Base-by-base conservation (phyloP, 768 basidiomycete genomes). In the Lentinus brumalis region DNA sequence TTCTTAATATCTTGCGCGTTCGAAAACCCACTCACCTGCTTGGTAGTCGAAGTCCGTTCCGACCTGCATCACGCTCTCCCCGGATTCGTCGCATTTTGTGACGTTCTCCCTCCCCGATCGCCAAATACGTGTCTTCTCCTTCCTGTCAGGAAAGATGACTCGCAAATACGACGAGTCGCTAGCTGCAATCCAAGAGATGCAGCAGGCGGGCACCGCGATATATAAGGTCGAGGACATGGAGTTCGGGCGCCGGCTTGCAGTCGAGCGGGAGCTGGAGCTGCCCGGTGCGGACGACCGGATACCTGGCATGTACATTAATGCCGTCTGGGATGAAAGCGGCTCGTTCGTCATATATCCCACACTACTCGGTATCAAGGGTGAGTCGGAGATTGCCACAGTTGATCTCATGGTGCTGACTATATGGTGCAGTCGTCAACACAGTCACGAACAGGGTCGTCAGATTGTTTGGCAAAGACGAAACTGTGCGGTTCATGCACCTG, bases 181-280 rank as follows among this genome's bases (percentile, higher is more conserved):
- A 6, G 77, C 84, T 31, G 96, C 97, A 0, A 91, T 96, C 41
- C 93, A 96, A 71, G 96, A 98, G 74, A 98, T 99, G 95, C 97
- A 99, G 73, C 97, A 98, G 73, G 96, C 95, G 1, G 96, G 95
- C 1, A 97, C 97, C 4, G 90, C 92, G 0, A 84, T 93, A 18
- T 92, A 90, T 75, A 89, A 86, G 67, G 86, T 98, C 16, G 97
- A 99, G 56, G 95, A 98, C 75, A 99, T 99, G 97, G 97, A 99
- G 73, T 98, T 99, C 69, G 95, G 96, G n/a, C 81, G 96, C 58
- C 83, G 96, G n/a, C 78, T 98, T 63, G 96, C 96, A 4, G 80
- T 88, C 32, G 97, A 99, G 74, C 81, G 92, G 62, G 97, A 98
- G 69, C 75, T 99, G 45, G 95, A 98, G 76, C 76, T 89, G 57